These are phyloP conservation scores for Fusarium sp. DNA, from an alignment of 2,329 filamentous ascomycete genomes.

Conservation along the genomic window DNA sequence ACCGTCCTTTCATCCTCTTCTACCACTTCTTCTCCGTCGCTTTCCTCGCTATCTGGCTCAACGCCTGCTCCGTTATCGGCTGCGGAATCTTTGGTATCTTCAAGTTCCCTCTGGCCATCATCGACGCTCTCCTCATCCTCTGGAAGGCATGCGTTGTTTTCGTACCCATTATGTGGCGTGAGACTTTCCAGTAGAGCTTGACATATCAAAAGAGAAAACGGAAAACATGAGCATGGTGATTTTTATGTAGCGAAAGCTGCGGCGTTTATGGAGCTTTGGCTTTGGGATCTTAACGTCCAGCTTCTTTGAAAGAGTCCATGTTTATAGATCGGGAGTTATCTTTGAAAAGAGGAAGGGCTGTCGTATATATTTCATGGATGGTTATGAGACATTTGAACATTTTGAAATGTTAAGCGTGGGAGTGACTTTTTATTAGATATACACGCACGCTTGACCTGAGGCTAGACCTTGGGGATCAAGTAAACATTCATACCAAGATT, in stretches of 20 bases:
- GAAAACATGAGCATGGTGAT: not conserved
- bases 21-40: constrained; percentile 97
- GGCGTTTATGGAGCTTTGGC: constrained; percentile 42
- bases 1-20: constrained; percentile 80
- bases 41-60: constrained; percentile 83
- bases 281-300: constrained; percentile 32
- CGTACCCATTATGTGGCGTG: constrained; percentile 81
- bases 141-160: constrained; percentile 86
- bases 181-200: constrained; percentile 56
- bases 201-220: not conserved
- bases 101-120: constrained; percentile 68
- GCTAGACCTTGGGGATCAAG: constrained; percentile 1
- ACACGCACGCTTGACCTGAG: constrained; percentile 11
- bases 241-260: constrained; percentile 31
- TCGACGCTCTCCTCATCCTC: constrained; percentile 76
- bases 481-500: constrained; percentile 28
- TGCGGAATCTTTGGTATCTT: constrained; percentile 55
- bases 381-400: constrained; percentile 42
- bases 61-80: constrained; percentile 55
- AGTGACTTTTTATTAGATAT: constrained; percentile 28
- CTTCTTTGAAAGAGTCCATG: constrained; percentile 18
- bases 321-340: not conserved
- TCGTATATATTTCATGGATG: constrained; percentile 21
- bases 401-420: constrained; percentile 30
- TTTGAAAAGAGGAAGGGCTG: not conserved